A percentile compares a stretch with the other conserved stretches of the same genome.
Conservation (phyloP, 2,329 filamentous ascomycete genomes). For the Xylariaceae sp. region DNA sequence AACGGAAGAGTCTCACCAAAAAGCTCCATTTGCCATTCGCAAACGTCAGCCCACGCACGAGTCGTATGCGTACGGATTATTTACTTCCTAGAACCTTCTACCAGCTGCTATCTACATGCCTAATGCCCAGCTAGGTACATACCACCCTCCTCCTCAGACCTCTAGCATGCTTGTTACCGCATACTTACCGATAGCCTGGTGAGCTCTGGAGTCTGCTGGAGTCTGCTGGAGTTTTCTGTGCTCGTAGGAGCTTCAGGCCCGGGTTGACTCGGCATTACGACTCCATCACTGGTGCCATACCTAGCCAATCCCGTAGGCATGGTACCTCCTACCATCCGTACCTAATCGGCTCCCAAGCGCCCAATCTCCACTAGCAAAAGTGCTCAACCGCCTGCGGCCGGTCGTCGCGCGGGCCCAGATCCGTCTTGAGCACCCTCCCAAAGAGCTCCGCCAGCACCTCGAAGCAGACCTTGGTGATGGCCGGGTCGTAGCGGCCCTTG, state of each 20-base stretch:
- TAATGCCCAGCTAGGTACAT: not conserved
- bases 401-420: conserved; percentile 65
- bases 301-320: not conserved
- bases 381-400: conserved; percentile 61
- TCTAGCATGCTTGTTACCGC: not conserved
- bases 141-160: not conserved
- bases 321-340: too few relatives aligned
- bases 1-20: not conserved
- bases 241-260: not conserved
- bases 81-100: not conserved
- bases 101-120: not conserved
- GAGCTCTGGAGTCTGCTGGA: not conserved
- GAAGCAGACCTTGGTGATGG: conserved; percentile 80
- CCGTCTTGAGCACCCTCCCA: conserved; percentile 68
- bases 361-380: conserved; percentile 50
- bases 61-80: not conserved
- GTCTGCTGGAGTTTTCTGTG: too few relatives aligned
- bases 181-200: not conserved
- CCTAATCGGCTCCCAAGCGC: too few relatives aligned
- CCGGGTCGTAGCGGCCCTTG: conserved; percentile 90
- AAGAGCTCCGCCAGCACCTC: conserved; percentile 87
- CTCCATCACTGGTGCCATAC: not conserved
- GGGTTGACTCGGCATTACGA: not conserved
- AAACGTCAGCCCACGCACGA: not conserved
- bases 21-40: not conserved